A percentile compares a stretch with the other conserved stretches of the same genome.
Evolutionary conservation across 139 green algal species (phyloP).

Genomic region (Eudorina sp.): DNA sequence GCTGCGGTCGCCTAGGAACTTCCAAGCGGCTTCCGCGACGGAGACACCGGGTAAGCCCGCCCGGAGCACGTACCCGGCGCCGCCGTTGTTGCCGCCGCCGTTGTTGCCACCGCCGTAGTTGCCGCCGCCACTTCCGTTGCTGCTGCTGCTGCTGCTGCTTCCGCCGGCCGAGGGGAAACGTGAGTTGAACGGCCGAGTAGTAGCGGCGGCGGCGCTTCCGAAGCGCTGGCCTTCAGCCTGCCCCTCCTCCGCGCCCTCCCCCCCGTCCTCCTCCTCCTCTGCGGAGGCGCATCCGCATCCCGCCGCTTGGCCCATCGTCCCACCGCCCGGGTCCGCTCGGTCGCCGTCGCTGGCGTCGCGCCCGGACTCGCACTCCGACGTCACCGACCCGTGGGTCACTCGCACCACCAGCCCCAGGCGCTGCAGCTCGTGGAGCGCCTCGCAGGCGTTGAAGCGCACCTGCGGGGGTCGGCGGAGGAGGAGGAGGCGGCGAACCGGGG

Average conservation of each 20-base stretch:
- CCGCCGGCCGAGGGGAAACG: no score
- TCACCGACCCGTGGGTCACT: neutral
- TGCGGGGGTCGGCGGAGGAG: neutral
- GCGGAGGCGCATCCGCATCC: neutral
- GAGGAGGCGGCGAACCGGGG: no score
- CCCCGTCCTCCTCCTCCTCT: neutral
- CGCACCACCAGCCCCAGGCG: conserved; percentile 54
- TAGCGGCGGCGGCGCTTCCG: no score
- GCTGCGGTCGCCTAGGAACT: neutral
- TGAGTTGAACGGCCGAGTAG: no score
- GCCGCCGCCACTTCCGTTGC: neutral
- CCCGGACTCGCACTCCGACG: no score
- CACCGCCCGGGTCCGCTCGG: no score
- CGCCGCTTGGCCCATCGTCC: neutral
- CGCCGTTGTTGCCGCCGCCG: neutral
- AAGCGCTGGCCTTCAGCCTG: neutral
- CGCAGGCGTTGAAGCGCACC: conserved; percentile 52
- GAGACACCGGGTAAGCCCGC: no score
- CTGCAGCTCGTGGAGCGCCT: conserved; percentile 53
- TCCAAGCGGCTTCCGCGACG: neutral
- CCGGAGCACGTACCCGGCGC: no score
- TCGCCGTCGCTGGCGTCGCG: neutral
- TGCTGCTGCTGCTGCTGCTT: neutral
- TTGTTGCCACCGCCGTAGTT: neutral
- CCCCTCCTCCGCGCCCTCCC: neutral